Percentiles rank a stretch among this genome's conserved stretches.
Conservation (phyloP, 129 eudicot genomes). For the Pseudognaphalium luteoalbum region DNA sequence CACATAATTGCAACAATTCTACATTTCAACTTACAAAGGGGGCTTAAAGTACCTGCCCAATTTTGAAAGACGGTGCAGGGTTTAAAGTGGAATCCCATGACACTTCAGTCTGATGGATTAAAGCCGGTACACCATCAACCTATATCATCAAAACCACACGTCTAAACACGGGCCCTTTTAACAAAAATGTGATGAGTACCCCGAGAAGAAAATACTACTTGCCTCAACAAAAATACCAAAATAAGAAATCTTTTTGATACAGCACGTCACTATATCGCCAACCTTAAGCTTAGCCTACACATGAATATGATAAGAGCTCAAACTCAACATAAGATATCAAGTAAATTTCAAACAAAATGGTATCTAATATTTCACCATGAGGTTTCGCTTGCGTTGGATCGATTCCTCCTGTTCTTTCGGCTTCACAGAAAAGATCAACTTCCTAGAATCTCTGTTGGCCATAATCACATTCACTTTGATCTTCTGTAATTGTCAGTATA, state of each 20-base stretch:
- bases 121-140: conserved; percentile 96
- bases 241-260: conserved; percentile 71
- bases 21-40: background rate
- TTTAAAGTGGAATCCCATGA: conserved; percentile 81
- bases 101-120: conserved; percentile 91
- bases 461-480: conserved; percentile 60
- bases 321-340: conserved; percentile 4
- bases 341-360: background rate
- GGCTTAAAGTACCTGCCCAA: conserved; percentile 66
- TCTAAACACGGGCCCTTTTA: background rate
- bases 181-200: conserved; percentile 6
- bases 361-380: conserved; percentile 56
- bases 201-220: conserved; percentile 11
- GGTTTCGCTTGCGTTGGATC: conserved; percentile 59
- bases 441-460: conserved; percentile 73
- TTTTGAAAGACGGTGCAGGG: conserved; percentile 58
- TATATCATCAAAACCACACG: conserved; percentile 32
- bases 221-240: conserved; percentile 97
- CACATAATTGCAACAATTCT: background rate
- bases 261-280: conserved; percentile 79
- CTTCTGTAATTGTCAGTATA: conserved; percentile 49
- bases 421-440: conserved; percentile 73
- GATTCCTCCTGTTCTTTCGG: conserved; percentile 82
- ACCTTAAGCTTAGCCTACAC: conserved; percentile 70
- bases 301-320: conserved; percentile 18